Percentiles rank a stretch among this genome's conserved stretches.
These are phyloP conservation scores for Metschnikowia henanensis DNA, from an alignment of 805 yeast genomes.

Conservation along the genomic window DNA sequence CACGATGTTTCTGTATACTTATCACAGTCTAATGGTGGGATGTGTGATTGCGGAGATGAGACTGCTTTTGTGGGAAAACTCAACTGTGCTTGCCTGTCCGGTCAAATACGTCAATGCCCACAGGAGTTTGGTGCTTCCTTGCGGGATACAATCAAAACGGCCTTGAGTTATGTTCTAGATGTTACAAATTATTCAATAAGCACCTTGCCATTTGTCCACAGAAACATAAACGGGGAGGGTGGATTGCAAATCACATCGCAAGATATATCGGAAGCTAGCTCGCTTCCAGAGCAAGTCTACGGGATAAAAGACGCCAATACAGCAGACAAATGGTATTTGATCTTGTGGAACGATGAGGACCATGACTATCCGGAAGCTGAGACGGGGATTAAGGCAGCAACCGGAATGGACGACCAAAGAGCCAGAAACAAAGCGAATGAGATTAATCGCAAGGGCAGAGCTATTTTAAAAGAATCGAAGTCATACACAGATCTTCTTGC, in stretches of 20 bases:
- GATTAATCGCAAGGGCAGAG: slow-evolving; percentile 52
- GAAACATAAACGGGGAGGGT: slow-evolving; percentile 25
- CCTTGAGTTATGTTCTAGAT: slow-evolving; percentile 45
- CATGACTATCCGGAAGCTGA: slow-evolving; percentile 61
- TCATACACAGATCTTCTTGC: slow-evolving; percentile 24
- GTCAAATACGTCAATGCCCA: slow-evolving; percentile 7
- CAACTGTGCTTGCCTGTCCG: slow-evolving; percentile 46
- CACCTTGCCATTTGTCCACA: slow-evolving; percentile 42
- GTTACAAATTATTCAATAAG: slow-evolving; percentile 39
- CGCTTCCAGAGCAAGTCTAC: slow-evolving; percentile 33
- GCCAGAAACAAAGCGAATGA: slow-evolving; percentile 41
- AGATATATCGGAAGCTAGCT: slow-evolving; percentile 30
- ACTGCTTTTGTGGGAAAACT: slow-evolving; percentile 58
- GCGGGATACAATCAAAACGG: slow-evolving; percentile 28
- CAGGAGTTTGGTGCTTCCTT: slow-evolving; percentile 21
- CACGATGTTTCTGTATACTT: slow-evolving; percentile 61
- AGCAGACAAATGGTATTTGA: slow-evolving; percentile 40
- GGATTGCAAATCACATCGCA: slow-evolving; percentile 23
- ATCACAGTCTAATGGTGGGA: slow-evolving; percentile 46
- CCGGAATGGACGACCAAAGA: slow-evolving; percentile 22
- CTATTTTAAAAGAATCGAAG: slow-evolving; percentile 40
- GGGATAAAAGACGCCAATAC: slow-evolving; percentile 36
- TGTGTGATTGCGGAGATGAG: slow-evolving; percentile 74
- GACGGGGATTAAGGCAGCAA: slow-evolving; percentile 41
- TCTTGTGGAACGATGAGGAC: slow-evolving; percentile 79